Percentiles rank a stretch among this genome's conserved stretches.
These are phyloP conservation scores for Fusarium aywerte DNA, from an alignment of 2,329 filamentous ascomycete species.

Conservation along the genomic window DNA sequence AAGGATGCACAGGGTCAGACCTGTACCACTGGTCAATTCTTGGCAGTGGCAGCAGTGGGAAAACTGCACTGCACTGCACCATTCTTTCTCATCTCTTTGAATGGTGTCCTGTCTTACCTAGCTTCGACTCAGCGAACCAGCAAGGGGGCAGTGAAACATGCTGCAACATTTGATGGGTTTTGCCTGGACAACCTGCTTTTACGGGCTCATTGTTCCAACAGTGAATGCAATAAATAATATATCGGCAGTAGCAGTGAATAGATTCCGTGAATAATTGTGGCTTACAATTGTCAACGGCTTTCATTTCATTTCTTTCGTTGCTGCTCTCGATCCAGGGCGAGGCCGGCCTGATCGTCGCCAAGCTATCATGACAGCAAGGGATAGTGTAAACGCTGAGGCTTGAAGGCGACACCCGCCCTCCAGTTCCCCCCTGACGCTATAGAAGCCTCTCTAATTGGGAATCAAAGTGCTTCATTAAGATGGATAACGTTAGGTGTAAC, in stretches of 20 bases:
- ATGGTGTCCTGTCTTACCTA: constrained; percentile 20
- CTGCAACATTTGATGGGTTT: constrained; percentile 20
- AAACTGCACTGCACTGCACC: not conserved
- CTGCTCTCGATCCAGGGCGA: constrained; percentile 6
- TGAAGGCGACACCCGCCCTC: constrained; percentile 4
- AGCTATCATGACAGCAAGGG: constrained; percentile 23
- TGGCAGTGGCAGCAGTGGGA: constrained; percentile 25
- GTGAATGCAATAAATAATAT: constrained; percentile 8
- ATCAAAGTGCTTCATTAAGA: constrained; percentile 8
- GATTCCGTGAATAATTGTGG: constrained; percentile 7
- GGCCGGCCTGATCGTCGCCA: constrained; percentile 20
- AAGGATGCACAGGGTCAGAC: constrained; percentile 22
- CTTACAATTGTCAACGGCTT: constrained; percentile 23
- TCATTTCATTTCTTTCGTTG: constrained; percentile 14
- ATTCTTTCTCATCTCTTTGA: not conserved
- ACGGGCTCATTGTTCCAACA: constrained; percentile 12
- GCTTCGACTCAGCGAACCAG: constrained; percentile 25
- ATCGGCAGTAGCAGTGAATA: not conserved
- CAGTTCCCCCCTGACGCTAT: constrained; percentile 13
- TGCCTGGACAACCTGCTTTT: constrained; percentile 35
- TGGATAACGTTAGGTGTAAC: not conserved
- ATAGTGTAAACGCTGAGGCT: constrained; percentile 28
- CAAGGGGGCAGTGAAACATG: constrained; percentile 34
- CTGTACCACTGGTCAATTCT: constrained; percentile 17
- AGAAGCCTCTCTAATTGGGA: constrained; percentile 16